phyloP scores from a whole-genome alignment of 75 land plant genomes.

The Pseudotsuga menziesii region DNA sequence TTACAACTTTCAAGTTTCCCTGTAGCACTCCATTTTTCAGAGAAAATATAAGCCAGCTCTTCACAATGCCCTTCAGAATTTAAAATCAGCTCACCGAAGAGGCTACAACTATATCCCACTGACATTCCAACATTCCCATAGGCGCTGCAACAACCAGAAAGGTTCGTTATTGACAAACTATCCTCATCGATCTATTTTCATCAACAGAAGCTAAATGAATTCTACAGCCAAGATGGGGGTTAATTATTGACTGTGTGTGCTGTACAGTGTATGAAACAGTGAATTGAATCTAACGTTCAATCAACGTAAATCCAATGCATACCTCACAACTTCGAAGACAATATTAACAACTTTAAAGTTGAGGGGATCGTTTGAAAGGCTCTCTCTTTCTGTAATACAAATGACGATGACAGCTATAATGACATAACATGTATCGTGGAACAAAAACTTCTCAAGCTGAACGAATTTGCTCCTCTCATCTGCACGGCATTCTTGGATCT shows the following conservation, averaged over 20 bases:
- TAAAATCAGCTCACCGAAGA: background rate
- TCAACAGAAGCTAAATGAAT: too few relatives aligned
- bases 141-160: slow-evolving; percentile 18
- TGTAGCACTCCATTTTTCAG: slow-evolving; percentile 33
- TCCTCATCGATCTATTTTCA: too few relatives aligned
- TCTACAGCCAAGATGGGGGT: too few relatives aligned
- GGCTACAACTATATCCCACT: slow-evolving; percentile 34
- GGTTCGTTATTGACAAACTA: too few relatives aligned
- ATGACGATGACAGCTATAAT: slow-evolving; percentile 45
- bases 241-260: too few relatives aligned
- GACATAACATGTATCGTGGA: slow-evolving; percentile 20
- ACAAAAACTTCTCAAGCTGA: background rate
- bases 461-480: background rate
- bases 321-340: slow-evolving; percentile 73
- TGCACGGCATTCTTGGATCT: too few relatives aligned
- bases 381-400: slow-evolving; percentile 53
- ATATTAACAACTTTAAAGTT: slow-evolving; percentile 71
- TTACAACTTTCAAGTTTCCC: slow-evolving; percentile 27
- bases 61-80: slow-evolving; percentile 1
- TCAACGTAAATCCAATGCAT: background rate
- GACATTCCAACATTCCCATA: slow-evolving; percentile 57
- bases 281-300: background rate
- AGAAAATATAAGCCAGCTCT: slow-evolving; percentile 31
- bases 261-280: slow-evolving; percentile 15
- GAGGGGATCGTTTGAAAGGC: slow-evolving; percentile 54